Conservation (phyloP, 768 basidiomycete species). For the Podaxis sp. region DNA sequence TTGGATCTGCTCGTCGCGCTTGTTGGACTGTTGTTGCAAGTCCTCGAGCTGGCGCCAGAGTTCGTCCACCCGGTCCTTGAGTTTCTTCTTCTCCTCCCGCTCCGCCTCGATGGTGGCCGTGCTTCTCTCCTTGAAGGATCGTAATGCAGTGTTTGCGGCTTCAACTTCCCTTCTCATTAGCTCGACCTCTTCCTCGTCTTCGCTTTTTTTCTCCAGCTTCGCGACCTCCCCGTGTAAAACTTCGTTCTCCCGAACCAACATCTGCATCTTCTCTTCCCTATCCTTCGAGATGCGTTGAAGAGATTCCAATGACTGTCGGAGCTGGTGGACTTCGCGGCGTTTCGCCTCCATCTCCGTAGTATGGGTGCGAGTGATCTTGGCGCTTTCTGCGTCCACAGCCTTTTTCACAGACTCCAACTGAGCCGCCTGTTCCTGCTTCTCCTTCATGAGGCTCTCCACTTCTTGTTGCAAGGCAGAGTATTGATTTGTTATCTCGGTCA, state of each 20-base stretch:
- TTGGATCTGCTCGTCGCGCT: background rate
- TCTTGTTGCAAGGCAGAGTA: background rate
- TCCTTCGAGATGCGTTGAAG: background rate
- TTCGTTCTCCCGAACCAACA: conserved; percentile 2
- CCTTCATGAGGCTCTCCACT: background rate
- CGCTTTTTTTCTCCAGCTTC: background rate
- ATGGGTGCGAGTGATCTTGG: background rate
- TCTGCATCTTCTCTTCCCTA: background rate
- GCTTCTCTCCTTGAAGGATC: conserved; percentile 3
- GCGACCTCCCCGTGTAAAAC: background rate
- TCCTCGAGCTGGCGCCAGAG: background rate
- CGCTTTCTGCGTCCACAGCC: background rate
- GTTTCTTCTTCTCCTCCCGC: background rate
- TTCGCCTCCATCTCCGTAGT: background rate
- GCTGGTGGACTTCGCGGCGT: background rate
- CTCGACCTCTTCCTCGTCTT: background rate
- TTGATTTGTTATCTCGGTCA: background rate
- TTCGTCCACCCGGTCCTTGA: background rate
- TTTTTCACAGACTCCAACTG: background rate
- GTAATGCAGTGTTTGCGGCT: background rate
- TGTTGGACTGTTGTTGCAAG: background rate
- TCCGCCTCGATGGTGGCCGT: background rate
- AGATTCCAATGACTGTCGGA: background rate
- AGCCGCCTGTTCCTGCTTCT: background rate
- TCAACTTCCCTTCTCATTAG: conserved; percentile 2